Conservation (phyloP, 2,329 filamentous ascomycete species). For the Corynespora cassiicola region DNA sequence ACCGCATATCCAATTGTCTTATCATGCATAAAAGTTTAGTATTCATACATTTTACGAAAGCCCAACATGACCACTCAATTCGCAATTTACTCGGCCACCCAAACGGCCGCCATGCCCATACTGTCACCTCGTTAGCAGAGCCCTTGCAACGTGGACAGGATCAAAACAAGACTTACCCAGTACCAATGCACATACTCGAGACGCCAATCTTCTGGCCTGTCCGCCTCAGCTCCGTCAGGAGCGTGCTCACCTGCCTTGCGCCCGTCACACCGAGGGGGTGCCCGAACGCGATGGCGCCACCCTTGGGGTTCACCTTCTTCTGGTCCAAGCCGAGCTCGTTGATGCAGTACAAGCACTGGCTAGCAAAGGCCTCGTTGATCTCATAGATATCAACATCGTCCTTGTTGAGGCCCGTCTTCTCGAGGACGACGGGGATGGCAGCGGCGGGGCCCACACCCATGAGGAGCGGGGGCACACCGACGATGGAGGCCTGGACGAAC, state of each 20-base stretch:
- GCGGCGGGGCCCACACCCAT: slow-evolving; percentile 98
- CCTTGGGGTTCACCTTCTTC: slow-evolving; percentile 96
- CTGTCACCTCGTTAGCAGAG: slow-evolving; percentile 11
- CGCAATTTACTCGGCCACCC: slow-evolving; percentile 81
- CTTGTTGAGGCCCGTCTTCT: slow-evolving; percentile 83
- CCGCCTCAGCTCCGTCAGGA: slow-evolving; percentile 87
- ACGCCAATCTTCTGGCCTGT: slow-evolving; percentile 86
- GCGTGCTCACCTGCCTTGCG: slow-evolving; percentile 88
- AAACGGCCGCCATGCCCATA: slow-evolving; percentile 97
- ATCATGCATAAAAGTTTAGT: no score
- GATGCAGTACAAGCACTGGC: slow-evolving; percentile 91
- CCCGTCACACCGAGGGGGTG: slow-evolving; percentile 96
- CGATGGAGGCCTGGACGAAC: slow-evolving; percentile 83
- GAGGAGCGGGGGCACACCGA: slow-evolving; percentile 88
- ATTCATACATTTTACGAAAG: slow-evolving; percentile 11
- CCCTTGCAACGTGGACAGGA: not conserved
- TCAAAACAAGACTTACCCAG: slow-evolving; percentile 57
- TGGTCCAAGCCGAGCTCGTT: slow-evolving; percentile 82
- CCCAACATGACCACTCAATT: not conserved
- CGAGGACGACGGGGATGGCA: slow-evolving; percentile 89
- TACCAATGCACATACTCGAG: slow-evolving; percentile 96
- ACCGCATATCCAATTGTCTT: no score
- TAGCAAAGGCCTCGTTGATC: slow-evolving; percentile 99
- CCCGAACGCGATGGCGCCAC: slow-evolving; percentile 93
- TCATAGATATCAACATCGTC: slow-evolving; percentile 94